These are phyloP conservation scores for Coniferiporia weirii DNA, from an alignment of 1,284 basidiomycete species.

Conservation along the genomic window DNA sequence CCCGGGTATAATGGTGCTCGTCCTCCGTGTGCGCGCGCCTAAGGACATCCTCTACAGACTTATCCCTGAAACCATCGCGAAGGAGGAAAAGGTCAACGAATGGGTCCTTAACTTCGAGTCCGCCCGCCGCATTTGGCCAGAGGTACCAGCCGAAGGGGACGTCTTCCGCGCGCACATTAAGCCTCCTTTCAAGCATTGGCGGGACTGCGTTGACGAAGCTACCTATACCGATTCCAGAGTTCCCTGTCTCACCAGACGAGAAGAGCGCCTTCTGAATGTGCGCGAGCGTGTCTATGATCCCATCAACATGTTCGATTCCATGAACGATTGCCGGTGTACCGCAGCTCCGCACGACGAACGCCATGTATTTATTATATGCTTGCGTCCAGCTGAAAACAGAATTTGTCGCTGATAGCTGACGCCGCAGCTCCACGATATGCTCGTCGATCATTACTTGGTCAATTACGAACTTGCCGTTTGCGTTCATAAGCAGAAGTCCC, in stretches of 20 bases:
- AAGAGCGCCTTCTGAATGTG: conserved; percentile 37
- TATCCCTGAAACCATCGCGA: conserved; percentile 16
- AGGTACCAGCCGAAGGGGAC: conserved; percentile 42
- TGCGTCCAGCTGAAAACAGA: conserved; percentile 40
- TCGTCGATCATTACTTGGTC: conserved; percentile 33
- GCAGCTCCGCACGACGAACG: conserved; percentile 37
- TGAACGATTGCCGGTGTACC: conserved; percentile 35
- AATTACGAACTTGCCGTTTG: conserved; percentile 30
- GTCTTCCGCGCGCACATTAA: conserved; percentile 28
- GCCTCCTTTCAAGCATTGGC: conserved; percentile 30
- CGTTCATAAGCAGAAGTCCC: conserved; percentile 38
- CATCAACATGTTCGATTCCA: conserved; percentile 30
- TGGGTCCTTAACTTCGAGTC: conserved; percentile 35
- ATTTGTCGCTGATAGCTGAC: conserved; percentile 34
- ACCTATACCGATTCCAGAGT: conserved; percentile 15
- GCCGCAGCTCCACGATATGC: conserved; percentile 35
- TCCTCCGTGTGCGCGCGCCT: conserved; percentile 24
- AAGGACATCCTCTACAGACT: conserved; percentile 20
- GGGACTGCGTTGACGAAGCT: conserved; percentile 29
- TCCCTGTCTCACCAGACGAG: conserved; percentile 23
- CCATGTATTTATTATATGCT: conserved; percentile 40
- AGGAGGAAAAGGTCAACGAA: conserved; percentile 37
- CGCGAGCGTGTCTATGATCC: conserved; percentile 32
- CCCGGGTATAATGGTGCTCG: conserved; percentile 21
- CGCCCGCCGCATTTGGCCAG: conserved; percentile 36